phyloP scores from a whole-genome alignment of 495 filamentous ascomycete species.

The Penicillium cosmopolitanum region DNA sequence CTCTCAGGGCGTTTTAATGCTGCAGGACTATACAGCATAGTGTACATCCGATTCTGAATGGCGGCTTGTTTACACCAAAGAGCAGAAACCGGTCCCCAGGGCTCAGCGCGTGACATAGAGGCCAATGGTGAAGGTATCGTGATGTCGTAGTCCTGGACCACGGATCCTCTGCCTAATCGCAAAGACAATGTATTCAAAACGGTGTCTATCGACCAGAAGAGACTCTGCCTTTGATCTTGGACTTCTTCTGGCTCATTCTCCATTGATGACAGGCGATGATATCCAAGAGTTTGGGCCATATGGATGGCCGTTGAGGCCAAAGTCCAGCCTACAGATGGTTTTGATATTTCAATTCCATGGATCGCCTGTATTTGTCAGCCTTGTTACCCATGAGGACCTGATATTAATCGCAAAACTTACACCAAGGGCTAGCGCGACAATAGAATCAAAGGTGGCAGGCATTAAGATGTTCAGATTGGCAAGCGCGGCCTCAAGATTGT shows the following conservation, averaged over 20 bases:
- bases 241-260: conserved; percentile 44
- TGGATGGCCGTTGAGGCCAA: conserved; percentile 59
- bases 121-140: conserved; percentile 47
- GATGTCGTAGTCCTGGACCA: conserved; percentile 68
- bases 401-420: conserved; percentile 36
- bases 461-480: conserved; percentile 60
- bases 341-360: conserved; percentile 65
- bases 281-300: conserved; percentile 66
- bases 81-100: conserved; percentile 34
- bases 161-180: conserved; percentile 63
- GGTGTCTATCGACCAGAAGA: conserved; percentile 69
- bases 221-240: conserved; percentile 36
- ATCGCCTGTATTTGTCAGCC: conserved; percentile 35
- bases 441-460: conserved; percentile 59
- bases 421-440: conserved; percentile 61
- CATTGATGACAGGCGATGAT: conserved; percentile 60
- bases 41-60: conserved; percentile 62
- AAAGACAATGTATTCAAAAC: conserved; percentile 64
- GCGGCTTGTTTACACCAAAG: conserved; percentile 57
- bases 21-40: conserved; percentile 62
- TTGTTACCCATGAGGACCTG: neutral
- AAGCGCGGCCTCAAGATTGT: conserved; percentile 62
- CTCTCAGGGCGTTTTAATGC: conserved; percentile 54
- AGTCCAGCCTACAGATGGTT: conserved; percentile 65
- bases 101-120: conserved; percentile 22